Evolutionary conservation across 441 rosid genomes (phyloP), one percentile per base, ranked within the genome.

Genomic region (Euphorbia corollata): DNA sequence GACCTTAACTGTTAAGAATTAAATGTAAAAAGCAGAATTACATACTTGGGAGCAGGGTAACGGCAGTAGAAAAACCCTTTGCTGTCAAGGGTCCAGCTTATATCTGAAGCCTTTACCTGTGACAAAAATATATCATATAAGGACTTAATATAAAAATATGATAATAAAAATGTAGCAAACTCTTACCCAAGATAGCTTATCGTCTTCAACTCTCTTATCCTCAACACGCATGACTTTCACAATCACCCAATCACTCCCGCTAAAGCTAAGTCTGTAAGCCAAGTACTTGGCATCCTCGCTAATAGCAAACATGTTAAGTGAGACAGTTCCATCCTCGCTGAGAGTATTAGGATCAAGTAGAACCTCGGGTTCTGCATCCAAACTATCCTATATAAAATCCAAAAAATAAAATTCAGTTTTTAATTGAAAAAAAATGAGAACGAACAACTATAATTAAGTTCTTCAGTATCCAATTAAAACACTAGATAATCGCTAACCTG

Each of bases 241-340:
- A 0, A 88, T 89, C 61, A 82, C 85, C 98, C 99, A 94, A 75
- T 91, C 99, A 38, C 99, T 94, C 53, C 99, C 98, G 65, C 92
- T 95, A 0, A 92, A 72, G 74, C 99, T 90, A 70, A 95, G 88
- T 62, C 87, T 96, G 55, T 88, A 88, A 0, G 96, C 97, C 79
- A 90, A 67, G 76, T 83, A 85, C 75, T 85, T 86, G 10, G 85
- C 94, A 68, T 91, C 95, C 85, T 88, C 81, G 38, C 99, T 90
- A 5, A 90, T 77, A 13, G 88, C 74, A 66, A 80, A 18, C 0
- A 77, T 84, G 71, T 57, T 85, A 57, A 90, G 74, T 15, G 97
- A 67, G 43, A 90, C 92, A 0, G 98, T 91, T 73, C 98, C 97
- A 71, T 95, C 99, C 43, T 82, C 85, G 41, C 98, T 87, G 0